phyloP scores from a whole-genome alignment of 108 stramenopile species.

The Cyclotella cryptica region DNA sequence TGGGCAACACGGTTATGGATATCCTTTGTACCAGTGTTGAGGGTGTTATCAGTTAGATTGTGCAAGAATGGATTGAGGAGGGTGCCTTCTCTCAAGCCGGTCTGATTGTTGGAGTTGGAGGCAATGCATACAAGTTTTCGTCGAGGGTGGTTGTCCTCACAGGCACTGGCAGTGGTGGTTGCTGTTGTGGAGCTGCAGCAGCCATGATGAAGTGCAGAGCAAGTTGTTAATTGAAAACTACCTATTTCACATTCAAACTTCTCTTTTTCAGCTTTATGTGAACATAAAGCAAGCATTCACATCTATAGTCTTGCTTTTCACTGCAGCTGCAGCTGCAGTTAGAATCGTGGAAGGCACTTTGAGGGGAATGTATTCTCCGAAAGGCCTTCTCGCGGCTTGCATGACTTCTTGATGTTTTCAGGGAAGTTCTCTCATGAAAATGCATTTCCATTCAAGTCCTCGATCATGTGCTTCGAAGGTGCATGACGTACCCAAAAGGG shows the following conservation, averaged over 20 bases:
- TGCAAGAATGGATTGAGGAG: background rate
- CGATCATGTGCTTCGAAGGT: constrained; percentile 6
- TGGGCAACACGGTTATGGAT: constrained; percentile 5
- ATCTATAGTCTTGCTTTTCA: background rate
- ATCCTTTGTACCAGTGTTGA: constrained; percentile 1
- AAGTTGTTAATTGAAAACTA: background rate
- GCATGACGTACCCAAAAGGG: too few relatives aligned
- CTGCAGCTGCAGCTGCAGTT: background rate
- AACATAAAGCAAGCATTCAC: background rate
- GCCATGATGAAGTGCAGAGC: constrained; percentile 8
- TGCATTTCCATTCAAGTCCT: constrained; percentile 8
- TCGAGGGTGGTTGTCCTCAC: background rate
- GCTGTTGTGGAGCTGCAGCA: background rate
- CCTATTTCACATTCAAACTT: constrained; percentile 12
- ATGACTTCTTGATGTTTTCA: constrained; percentile 5
- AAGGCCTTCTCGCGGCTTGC: constrained; percentile 5
- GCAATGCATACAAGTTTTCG: background rate
- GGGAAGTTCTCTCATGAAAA: constrained; percentile 9
- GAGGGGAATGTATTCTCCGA: constrained; percentile 1
- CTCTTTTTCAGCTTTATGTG: constrained; percentile 14
- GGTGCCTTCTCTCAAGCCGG: background rate
- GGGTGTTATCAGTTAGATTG: background rate
- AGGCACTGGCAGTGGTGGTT: constrained; percentile 4
- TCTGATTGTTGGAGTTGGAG: constrained; percentile 1
- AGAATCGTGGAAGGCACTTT: background rate